These are phyloP conservation scores for Syzygium malaccense DNA, from an alignment of 441 rosid genomes.

Conservation along the genomic window DNA sequence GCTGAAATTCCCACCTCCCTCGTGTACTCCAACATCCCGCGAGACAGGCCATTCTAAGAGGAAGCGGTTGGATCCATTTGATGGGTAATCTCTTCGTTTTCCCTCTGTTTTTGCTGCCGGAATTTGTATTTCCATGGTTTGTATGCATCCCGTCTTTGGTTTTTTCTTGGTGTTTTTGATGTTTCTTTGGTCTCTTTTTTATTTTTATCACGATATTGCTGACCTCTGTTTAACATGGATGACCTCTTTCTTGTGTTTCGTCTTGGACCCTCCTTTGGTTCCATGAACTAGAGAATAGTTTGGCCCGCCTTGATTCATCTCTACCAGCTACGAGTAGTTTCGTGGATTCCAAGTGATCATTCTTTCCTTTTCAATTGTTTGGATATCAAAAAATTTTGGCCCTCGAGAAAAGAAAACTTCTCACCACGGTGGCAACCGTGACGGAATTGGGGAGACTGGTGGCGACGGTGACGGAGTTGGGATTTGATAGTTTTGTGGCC, in stretches of 20 bases:
- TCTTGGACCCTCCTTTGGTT: not conserved
- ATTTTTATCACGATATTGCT: not conserved
- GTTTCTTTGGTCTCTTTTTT: not conserved
- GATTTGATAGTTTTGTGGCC: too few relatives aligned
- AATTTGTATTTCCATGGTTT: not conserved
- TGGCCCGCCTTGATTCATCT: too few relatives aligned
- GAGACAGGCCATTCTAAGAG: not conserved
- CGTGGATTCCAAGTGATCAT: too few relatives aligned
- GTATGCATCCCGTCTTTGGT: not conserved
- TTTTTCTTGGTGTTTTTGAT: not conserved
- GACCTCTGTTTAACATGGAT: not conserved
- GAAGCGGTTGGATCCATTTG: not conserved
- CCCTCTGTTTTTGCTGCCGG: not conserved
- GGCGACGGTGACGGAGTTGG: too few relatives aligned
- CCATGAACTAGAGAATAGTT: not conserved
- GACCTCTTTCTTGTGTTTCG: not conserved
- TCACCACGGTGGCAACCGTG: too few relatives aligned
- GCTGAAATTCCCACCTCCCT: not conserved
- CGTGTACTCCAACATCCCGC: not conserved
- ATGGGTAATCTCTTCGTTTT: not conserved
- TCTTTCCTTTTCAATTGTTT: too few relatives aligned
- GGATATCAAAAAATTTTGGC: too few relatives aligned
- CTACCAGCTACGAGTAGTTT: too few relatives aligned
- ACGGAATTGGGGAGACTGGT: too few relatives aligned
- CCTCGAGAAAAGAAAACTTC: too few relatives aligned